phyloP scores from a whole-genome alignment of 2,329 filamentous ascomycete species.

The Dothistroma septosporum region DNA sequence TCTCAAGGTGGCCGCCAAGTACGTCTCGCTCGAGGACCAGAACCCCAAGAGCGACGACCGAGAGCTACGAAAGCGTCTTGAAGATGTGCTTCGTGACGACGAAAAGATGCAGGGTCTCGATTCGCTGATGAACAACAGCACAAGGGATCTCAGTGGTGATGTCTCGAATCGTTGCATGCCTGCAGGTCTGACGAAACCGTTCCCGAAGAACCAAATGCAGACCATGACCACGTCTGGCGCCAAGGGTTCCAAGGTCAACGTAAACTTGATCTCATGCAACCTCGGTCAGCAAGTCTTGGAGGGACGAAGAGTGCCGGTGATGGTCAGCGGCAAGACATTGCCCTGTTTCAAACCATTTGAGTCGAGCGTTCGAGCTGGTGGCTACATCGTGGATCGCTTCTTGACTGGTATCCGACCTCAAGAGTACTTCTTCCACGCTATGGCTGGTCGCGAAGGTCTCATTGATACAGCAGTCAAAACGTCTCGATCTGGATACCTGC shows the following conservation, averaged over 20 bases:
- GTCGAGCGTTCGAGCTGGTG: slow-evolving; percentile 80
- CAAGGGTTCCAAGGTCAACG: slow-evolving; percentile 89
- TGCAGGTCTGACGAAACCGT: slow-evolving; percentile 77
- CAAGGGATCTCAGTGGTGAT: slow-evolving; percentile 66
- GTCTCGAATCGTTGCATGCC: slow-evolving; percentile 80
- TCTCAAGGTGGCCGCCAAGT: slow-evolving; percentile 74
- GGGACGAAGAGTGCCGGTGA: slow-evolving; percentile 87
- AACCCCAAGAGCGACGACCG: slow-evolving; percentile 61
- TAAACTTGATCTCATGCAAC: slow-evolving; percentile 96
- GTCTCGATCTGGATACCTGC: slow-evolving; percentile 90
- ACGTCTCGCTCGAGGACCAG: slow-evolving; percentile 73
- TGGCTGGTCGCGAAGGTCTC: slow-evolving; percentile 96
- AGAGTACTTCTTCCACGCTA: slow-evolving; percentile 99
- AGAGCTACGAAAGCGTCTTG: slow-evolving; percentile 71
- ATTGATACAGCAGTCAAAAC: slow-evolving; percentile 99
- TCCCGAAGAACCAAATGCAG: slow-evolving; percentile 98
- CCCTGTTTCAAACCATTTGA: slow-evolving; percentile 93
- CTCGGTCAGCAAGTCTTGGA: slow-evolving; percentile 95
- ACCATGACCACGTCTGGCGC: slow-evolving; percentile 96
- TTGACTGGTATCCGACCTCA: slow-evolving; percentile 95
- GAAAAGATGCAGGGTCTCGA: slow-evolving; percentile 88
- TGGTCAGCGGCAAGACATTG: slow-evolving; percentile 95
- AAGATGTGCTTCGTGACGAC: slow-evolving; percentile 87
- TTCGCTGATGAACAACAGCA: slow-evolving; percentile 71
- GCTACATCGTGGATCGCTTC: slow-evolving; percentile 93